phyloP scores from a whole-genome alignment of 2,329 filamentous ascomycete species.

The Phyllosticta capitalensis region DNA sequence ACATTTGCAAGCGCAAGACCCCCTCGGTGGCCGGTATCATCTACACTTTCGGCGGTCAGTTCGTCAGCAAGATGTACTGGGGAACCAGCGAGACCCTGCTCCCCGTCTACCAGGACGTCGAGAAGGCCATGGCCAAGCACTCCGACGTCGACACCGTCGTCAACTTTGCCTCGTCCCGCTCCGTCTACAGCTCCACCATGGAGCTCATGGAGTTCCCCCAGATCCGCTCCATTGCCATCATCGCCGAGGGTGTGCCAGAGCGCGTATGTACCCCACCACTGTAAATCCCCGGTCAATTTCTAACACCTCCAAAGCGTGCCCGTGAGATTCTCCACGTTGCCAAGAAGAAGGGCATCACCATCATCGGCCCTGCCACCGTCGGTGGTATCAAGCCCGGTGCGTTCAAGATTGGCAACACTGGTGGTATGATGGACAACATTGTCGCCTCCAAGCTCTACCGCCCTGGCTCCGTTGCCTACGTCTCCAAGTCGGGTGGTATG shows the following conservation, averaged over 20 bases:
- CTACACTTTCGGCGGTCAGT: conserved; percentile 99
- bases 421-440: conserved; percentile 99
- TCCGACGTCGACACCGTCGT: conserved; percentile 93
- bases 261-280: conserved; percentile 53
- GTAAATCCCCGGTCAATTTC: not conserved
- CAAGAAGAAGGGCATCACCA: conserved; percentile 97
- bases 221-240: conserved; percentile 98
- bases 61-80: conserved; percentile 99
- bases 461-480: conserved; percentile 96
- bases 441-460: conserved; percentile 99
- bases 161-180: conserved; percentile 98
- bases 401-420: conserved; percentile 99
- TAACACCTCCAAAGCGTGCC: conserved; percentile 55
- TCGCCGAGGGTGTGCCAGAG: conserved; percentile 98
- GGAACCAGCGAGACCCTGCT: conserved; percentile 98
- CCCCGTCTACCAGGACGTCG: conserved; percentile 90
- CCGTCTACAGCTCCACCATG: conserved; percentile 97
- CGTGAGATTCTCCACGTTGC: conserved; percentile 96
- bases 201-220: conserved; percentile 96
- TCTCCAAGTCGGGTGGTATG: conserved; percentile 99
- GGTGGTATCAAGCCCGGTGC: conserved; percentile 98
- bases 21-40: conserved; percentile 98
- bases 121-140: conserved; percentile 94
- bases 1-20: conserved; percentile 98
- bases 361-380: conserved; percentile 95